Conservation (phyloP, 2,329 filamentous ascomycete species). For the Fusarium sp. region DNA sequence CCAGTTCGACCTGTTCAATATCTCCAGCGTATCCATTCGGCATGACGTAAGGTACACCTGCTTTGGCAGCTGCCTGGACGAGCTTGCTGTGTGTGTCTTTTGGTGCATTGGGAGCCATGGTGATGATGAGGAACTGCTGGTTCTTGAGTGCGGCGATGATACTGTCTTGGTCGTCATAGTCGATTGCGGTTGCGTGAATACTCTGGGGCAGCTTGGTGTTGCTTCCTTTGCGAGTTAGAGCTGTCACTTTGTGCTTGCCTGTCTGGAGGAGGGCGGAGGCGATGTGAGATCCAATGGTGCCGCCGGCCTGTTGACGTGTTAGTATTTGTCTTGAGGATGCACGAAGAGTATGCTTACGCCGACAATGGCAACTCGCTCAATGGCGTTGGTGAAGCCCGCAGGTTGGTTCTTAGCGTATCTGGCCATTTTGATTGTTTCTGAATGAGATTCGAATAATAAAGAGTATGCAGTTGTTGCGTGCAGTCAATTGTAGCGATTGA, state of each 20-base stretch:
- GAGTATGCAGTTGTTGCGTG: fast-evolving
- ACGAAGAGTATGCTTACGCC: slow-evolving; percentile 50
- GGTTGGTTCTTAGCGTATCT: slow-evolving; percentile 42
- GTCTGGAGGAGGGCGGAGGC: slow-evolving; percentile 56
- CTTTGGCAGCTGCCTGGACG: slow-evolving; percentile 61
- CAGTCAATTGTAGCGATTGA: fast-evolving
- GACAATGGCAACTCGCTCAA: slow-evolving; percentile 56
- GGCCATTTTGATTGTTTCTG: background rate
- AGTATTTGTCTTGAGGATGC: background rate
- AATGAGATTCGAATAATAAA: background rate
- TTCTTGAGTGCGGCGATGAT: slow-evolving; percentile 61
- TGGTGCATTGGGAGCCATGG: slow-evolving; percentile 55
- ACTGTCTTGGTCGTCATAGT: slow-evolving; percentile 56
- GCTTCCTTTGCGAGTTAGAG: slow-evolving; percentile 61
- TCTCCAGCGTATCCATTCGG: slow-evolving; percentile 59
- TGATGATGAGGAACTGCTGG: slow-evolving; percentile 67
- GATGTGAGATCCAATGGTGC: slow-evolving; percentile 45
- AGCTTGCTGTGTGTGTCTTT: slow-evolving; percentile 57
- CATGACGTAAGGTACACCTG: slow-evolving; percentile 63
- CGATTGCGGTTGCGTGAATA: slow-evolving; percentile 53
- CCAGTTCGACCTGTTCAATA: slow-evolving; percentile 44
- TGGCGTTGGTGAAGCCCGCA: slow-evolving; percentile 44
- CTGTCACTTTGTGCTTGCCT: slow-evolving; percentile 64
- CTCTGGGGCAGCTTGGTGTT: slow-evolving; percentile 55
- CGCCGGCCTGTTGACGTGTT: slow-evolving; percentile 3